Evolutionary conservation across 176 grass and related monocot species (phyloP).

Genomic region (Paspalum notatum): DNA sequence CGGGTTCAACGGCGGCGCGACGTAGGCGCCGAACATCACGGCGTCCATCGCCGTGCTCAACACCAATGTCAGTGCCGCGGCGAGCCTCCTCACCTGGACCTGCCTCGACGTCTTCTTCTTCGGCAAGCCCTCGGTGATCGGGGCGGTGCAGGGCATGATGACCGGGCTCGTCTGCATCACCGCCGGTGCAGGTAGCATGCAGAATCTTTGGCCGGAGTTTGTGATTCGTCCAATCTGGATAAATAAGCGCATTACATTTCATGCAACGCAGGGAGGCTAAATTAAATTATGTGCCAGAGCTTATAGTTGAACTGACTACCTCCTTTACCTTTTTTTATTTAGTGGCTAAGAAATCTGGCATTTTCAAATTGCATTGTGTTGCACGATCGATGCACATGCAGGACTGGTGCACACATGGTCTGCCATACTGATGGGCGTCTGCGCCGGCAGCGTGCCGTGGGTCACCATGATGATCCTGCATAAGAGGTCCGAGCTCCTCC

Average conservation of each 20-base stretch:
- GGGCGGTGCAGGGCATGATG: conserved; percentile 85
- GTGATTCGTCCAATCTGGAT: not conserved
- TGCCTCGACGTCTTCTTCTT: conserved; percentile 79
- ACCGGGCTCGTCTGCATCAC: conserved; percentile 9
- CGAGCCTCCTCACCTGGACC: conserved; percentile 81
- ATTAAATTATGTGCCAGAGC: not conserved
- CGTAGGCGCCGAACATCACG: conserved; percentile 56
- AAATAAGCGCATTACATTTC: not conserved
- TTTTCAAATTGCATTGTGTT: not conserved
- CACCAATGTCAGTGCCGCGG: conserved; percentile 69
- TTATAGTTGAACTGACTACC: not conserved
- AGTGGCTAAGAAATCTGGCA: not conserved
- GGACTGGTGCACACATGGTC: conserved; percentile 71
- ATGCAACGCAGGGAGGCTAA: not conserved
- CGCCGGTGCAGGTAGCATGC: not conserved
- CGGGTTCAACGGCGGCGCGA: conserved; percentile 77
- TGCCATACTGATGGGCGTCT: conserved; percentile 64
- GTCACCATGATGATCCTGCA: conserved; percentile 72
- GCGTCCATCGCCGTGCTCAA: conserved; percentile 73
- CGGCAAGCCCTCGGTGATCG: conserved; percentile 75
- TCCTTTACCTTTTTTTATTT: not conserved
- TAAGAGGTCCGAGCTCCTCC: conserved; percentile 49
- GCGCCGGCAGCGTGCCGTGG: conserved; percentile 61
- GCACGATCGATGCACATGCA: conserved; percentile 26
- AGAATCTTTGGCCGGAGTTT: not conserved